These are phyloP conservation scores for Mycena rebaudengoi DNA, from an alignment of 768 basidiomycete genomes.

Conservation along the genomic window DNA sequence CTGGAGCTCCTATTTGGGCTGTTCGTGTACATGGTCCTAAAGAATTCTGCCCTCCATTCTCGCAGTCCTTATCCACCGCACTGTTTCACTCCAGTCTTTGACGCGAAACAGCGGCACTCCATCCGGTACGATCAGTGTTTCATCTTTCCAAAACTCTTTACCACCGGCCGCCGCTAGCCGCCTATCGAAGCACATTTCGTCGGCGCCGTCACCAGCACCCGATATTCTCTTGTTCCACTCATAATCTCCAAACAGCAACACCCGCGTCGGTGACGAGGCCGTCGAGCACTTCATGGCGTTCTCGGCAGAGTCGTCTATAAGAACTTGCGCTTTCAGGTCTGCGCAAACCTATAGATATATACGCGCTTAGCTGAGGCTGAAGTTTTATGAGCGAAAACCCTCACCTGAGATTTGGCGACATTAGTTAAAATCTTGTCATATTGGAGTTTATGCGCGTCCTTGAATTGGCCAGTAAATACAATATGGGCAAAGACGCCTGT, in stretches of 20 bases:
- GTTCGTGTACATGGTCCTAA: no score
- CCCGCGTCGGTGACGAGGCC: constrained; percentile 58
- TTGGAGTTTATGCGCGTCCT: constrained; percentile 54
- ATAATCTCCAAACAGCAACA: constrained; percentile 80
- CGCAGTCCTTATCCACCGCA: constrained; percentile 52
- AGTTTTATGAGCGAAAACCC: constrained; percentile 15
- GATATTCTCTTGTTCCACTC: constrained; percentile 77
- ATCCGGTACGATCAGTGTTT: constrained; percentile 56
- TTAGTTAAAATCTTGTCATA: constrained; percentile 59
- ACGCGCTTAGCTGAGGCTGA: no score
- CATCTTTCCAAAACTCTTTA: constrained; percentile 66
- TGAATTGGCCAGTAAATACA: constrained; percentile 81
- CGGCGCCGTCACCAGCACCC: constrained; percentile 45
- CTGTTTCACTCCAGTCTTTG: constrained; percentile 70
- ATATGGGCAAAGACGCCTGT: constrained; percentile 64
- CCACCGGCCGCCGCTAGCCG: constrained; percentile 56
- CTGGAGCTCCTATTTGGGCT: no score
- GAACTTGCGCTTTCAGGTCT: constrained; percentile 65
- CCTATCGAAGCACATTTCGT: constrained; percentile 64
- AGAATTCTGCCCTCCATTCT: constrained; percentile 32
- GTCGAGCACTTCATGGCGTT: constrained; percentile 71
- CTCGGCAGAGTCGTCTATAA: constrained; percentile 86
- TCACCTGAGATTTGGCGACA: constrained; percentile 75
- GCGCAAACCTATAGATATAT: constrained; percentile 69
- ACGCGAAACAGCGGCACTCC: constrained; percentile 60